These are phyloP conservation scores for Hortiboletus flavorubellus DNA, from an alignment of 768 basidiomycete species.

Conservation along the genomic window DNA sequence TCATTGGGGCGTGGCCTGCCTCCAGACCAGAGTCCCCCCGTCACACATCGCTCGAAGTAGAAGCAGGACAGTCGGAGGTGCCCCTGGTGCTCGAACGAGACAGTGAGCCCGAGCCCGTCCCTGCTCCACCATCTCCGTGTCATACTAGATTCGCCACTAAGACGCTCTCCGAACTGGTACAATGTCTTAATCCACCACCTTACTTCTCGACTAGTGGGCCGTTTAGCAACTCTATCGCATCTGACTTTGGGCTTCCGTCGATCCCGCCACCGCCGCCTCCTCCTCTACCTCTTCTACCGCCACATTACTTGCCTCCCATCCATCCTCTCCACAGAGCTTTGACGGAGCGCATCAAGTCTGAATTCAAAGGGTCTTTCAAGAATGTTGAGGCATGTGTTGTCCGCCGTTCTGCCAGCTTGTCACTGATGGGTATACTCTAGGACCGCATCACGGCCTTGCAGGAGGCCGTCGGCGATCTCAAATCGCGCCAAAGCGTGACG, in stretches of 20 bases:
- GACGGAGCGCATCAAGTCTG: conserved; percentile 20
- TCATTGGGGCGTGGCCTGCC: conserved; percentile 44
- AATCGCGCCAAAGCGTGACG: conserved; percentile 21
- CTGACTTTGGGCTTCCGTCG: conserved; percentile 17
- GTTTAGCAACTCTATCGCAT: conserved; percentile 20
- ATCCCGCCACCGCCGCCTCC: conserved; percentile 2
- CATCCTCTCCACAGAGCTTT: conserved; percentile 14
- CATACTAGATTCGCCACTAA: conserved; percentile 10
- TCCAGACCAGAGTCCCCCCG: conserved; percentile 36
- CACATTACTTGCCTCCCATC: conserved; percentile 12
- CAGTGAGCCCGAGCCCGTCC: conserved; percentile 4
- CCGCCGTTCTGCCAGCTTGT: not conserved
- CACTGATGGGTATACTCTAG: conserved; percentile 11
- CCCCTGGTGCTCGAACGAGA: not conserved
- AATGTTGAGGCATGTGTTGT: conserved; percentile 18
- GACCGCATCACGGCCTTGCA: conserved; percentile 25
- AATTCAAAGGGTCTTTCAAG: conserved; percentile 22
- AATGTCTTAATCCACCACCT: conserved; percentile 18
- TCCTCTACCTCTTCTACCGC: conserved; percentile 2
- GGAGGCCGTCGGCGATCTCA: conserved; percentile 17
- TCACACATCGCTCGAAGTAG: conserved; percentile 14
- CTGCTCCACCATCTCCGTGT: not conserved
- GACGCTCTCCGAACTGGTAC: conserved; percentile 13
- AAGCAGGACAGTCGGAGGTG: conserved; percentile 8
- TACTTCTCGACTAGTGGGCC: conserved; percentile 17